A percentile compares a stretch with the other conserved stretches of the same genome.
phyloP scores from a whole-genome alignment of 1,284 basidiomycete species.

The Takashimella tepidaria region DNA sequence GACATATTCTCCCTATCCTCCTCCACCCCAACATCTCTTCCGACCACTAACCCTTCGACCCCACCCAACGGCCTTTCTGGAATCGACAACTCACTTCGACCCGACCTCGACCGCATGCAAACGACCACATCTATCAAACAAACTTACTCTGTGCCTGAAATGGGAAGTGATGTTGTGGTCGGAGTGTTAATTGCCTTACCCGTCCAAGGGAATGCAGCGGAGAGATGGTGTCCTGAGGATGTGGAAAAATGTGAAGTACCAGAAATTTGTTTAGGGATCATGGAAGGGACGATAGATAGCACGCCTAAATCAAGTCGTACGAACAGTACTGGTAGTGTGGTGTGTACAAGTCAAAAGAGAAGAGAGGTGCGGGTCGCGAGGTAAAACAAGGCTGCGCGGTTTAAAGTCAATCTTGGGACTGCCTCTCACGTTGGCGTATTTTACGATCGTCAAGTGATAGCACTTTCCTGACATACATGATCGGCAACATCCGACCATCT shows the following conservation, averaged over 20 bases:
- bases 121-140: constrained; percentile 8
- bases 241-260: constrained; percentile 31
- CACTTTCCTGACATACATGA: too few species aligned
- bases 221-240: constrained; percentile 18
- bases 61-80: background rate
- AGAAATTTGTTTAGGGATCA: constrained; percentile 34
- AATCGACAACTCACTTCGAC: background rate
- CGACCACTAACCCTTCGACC: background rate
- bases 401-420: too few species aligned
- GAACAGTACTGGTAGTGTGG: too few species aligned
- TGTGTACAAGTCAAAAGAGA: too few species aligned
- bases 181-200: constrained; percentile 43
- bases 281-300: too few species aligned
- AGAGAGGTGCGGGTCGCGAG: too few species aligned
- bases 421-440: too few species aligned
- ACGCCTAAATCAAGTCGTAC: too few species aligned
- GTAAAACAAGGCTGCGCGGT: too few species aligned
- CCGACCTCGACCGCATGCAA: background rate
- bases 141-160: constrained; percentile 13
- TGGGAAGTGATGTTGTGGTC: constrained; percentile 27
- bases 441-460: too few species aligned
- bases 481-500: too few species aligned
- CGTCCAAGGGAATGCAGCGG: constrained; percentile 12
- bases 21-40: background rate
- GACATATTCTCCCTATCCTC: constrained; percentile 4